Evolutionary conservation across 352 stramenopile species (phyloP).

Genomic region (Pythium biforme): DNA sequence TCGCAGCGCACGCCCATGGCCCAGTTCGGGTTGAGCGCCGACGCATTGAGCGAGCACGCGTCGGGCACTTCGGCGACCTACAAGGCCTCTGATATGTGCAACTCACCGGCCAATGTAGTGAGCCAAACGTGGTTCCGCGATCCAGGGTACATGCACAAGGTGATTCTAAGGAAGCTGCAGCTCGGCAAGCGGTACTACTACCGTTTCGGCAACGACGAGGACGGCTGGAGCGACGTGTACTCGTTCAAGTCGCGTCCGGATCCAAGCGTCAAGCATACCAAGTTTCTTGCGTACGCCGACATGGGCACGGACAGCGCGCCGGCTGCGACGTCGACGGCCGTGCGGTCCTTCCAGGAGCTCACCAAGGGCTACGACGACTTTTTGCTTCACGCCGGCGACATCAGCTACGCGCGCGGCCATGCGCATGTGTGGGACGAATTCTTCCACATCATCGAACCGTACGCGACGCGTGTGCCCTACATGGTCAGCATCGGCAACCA

Average conservation of each 20-base stretch:
- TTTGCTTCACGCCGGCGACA: conserved; percentile 38
- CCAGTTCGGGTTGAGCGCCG: conserved; percentile 38
- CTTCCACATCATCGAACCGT: conserved; percentile 68
- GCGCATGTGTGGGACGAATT: conserved; percentile 73
- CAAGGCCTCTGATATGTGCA: conserved; percentile 62
- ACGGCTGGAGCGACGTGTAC: conserved; percentile 68
- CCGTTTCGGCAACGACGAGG: conserved; percentile 72
- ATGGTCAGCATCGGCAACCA: conserved; percentile 82
- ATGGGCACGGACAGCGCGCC: conserved; percentile 65
- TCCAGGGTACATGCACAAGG: conserved; percentile 77
- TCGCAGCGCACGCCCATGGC: conserved; percentile 50
- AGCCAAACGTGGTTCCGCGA: conserved; percentile 72
- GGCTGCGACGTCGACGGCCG: conserved; percentile 27
- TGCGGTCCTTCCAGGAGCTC: conserved; percentile 31
- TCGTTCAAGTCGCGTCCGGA: conserved; percentile 52
- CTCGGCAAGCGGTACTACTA: conserved; percentile 62
- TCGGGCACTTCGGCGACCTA: conserved; percentile 62
- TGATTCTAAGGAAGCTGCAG: conserved; percentile 54
- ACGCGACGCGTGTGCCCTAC: conserved; percentile 70
- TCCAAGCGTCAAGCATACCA: conserved; percentile 28
- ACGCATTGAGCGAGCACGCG: conserved; percentile 27
- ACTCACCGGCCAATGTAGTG: conserved; percentile 55
- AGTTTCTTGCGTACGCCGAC: conserved; percentile 83
- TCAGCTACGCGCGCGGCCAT: conserved; percentile 44
- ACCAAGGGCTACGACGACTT: conserved; percentile 32